A percentile compares a stretch with the other conserved stretches of the same genome.
Evolutionary conservation across 306 rosid species (phyloP).

Genomic region (Albizia julibrissin): DNA sequence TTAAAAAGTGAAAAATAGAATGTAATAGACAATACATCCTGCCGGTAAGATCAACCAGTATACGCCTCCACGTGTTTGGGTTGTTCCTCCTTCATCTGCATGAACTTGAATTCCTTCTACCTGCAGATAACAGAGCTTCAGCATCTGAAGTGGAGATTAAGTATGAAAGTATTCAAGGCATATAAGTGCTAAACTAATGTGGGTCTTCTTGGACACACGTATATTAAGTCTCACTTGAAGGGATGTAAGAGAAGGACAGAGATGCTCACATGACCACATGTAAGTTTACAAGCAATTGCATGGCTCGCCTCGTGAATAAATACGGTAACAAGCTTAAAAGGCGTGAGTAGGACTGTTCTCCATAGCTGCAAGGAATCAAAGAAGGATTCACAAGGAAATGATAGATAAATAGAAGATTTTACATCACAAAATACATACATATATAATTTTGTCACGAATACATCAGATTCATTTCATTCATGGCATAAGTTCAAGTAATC

Average conservation of each 20-base stretch:
- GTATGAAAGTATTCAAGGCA: neutral
- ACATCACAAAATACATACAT: neutral
- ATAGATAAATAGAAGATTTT: neutral
- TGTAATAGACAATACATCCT: conserved; percentile 53
- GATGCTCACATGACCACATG: conserved; percentile 62
- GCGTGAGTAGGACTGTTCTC: conserved; percentile 68
- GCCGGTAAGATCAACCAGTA: conserved; percentile 71
- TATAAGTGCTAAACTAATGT: neutral
- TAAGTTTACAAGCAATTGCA: conserved; percentile 64
- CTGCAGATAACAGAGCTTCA: conserved; percentile 38
- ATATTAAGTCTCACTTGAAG: neutral
- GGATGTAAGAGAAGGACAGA: conserved; percentile 8
- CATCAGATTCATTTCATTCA: neutral
- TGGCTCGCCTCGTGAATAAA: conserved; percentile 79
- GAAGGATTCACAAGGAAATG: conserved; percentile 12
- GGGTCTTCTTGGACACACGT: neutral
- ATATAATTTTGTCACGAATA: neutral
- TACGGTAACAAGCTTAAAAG: conserved; percentile 70
- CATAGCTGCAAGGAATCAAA: conserved; percentile 52
- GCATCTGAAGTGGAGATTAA: neutral
- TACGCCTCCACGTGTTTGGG: conserved; percentile 79
- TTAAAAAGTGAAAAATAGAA: neutral
- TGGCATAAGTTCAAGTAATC: neutral
- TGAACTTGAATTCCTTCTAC: conserved; percentile 79
- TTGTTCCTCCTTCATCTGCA: conserved; percentile 67